Conservation (phyloP, 2,329 filamentous ascomycete species). For the Xylaria sp. region DNA sequence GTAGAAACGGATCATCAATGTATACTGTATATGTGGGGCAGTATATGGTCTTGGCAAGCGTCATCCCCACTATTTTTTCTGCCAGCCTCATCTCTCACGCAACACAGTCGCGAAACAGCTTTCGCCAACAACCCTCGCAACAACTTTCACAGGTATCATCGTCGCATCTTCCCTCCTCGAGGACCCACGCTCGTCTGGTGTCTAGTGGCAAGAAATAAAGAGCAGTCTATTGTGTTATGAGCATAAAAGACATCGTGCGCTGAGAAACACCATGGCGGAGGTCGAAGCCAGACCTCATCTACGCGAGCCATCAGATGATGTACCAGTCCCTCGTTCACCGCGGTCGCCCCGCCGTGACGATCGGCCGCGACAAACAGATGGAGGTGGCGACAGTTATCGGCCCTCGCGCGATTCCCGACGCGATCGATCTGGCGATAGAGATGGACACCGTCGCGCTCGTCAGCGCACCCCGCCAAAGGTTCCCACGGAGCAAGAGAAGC, state of each 20-base stretch:
- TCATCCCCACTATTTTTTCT: constrained; percentile 29
- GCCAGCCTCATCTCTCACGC: constrained; percentile 31
- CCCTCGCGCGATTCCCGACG: constrained; percentile 51
- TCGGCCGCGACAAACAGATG: constrained; percentile 44
- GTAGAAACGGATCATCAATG: background rate
- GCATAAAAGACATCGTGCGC: constrained; percentile 5
- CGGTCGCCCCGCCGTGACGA: constrained; percentile 50
- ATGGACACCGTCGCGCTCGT: constrained; percentile 34
- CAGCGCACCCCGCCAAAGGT: constrained; percentile 48
- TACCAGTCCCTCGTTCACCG: constrained; percentile 47
- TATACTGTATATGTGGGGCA: background rate
- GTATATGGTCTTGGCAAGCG: background rate
- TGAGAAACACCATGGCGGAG: constrained; percentile 55
- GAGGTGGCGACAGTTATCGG: constrained; percentile 62
- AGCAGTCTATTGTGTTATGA: constrained; percentile 13
- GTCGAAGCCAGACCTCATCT: constrained; percentile 55
- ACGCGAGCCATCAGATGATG: constrained; percentile 44
- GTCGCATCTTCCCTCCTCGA: background rate
- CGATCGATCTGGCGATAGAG: constrained; percentile 30
- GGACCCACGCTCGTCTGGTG: background rate
- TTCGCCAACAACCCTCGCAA: constrained; percentile 15
- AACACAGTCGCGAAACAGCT: constrained; percentile 24
- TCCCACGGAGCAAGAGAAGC: constrained; percentile 82
- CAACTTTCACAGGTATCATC: background rate
- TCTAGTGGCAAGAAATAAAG: background rate